Evolutionary conservation across 371 early-diverging fungal genomes (phyloP).

Genomic region (Funneliformis caledonium): DNA sequence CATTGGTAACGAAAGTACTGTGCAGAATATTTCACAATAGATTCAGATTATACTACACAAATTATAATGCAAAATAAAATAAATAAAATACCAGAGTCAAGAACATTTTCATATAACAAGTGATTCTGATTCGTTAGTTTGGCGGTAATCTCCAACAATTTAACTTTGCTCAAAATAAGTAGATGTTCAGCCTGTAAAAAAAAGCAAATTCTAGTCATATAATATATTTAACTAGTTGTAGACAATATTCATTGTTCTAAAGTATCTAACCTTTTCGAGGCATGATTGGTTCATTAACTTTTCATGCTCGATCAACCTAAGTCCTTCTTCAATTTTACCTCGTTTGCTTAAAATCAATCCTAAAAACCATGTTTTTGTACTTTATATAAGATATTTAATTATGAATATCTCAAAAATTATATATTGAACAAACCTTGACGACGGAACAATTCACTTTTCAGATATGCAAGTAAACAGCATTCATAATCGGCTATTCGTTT

Average conservation of each 20-base stretch:
- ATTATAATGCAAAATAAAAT: not conserved
- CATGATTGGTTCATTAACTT: slow-evolving; percentile 6
- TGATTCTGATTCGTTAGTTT: not conserved
- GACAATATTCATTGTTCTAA: not conserved
- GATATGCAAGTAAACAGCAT: slow-evolving; percentile 35
- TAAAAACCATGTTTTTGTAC: not conserved
- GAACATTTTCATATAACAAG: slow-evolving; percentile 9
- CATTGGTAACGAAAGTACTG: slow-evolving; percentile 32
- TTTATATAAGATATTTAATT: not conserved
- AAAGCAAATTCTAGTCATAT: not conserved
- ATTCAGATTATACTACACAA: not conserved
- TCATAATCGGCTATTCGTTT: slow-evolving; percentile 9
- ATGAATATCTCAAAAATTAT: not conserved
- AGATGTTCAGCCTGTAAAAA: slow-evolving; percentile 29
- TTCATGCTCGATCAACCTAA: slow-evolving; percentile 15
- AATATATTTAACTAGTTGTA: not conserved
- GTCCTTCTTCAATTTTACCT: slow-evolving; percentile 17
- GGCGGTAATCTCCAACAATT: slow-evolving; percentile 5
- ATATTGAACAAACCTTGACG: slow-evolving; percentile 23
- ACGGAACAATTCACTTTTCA: slow-evolving; percentile 25
- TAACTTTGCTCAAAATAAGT: slow-evolving; percentile 13
- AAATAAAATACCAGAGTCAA: slow-evolving; percentile 29
- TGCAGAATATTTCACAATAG: not conserved
- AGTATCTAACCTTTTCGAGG: slow-evolving; percentile 29
- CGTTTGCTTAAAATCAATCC: slow-evolving; percentile 28